phyloP scores from a whole-genome alignment of 2,329 filamentous ascomycete genomes.

The Elsinoe perseae region DNA sequence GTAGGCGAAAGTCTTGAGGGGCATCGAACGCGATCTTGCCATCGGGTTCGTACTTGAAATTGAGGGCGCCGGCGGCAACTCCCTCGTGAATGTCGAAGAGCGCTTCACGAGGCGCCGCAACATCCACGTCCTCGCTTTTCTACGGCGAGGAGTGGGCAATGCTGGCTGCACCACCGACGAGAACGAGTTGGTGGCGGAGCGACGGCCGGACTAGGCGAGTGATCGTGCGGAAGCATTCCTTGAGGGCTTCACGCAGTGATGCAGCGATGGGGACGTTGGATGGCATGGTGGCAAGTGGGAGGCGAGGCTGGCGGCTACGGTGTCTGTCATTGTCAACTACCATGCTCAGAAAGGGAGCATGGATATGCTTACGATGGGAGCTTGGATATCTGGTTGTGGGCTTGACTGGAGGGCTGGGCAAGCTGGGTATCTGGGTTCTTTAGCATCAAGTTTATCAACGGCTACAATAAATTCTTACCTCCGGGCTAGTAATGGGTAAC shows the following conservation, averaged over 20 bases:
- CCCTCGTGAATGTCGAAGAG: slow-evolving; percentile 8
- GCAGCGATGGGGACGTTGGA: slow-evolving; percentile 14
- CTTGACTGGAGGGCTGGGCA: background rate
- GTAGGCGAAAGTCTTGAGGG: slow-evolving; percentile 20
- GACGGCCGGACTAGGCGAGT: slow-evolving; percentile 17
- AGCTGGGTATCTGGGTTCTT: background rate
- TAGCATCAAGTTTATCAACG: too few species aligned
- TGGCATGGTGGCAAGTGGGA: slow-evolving; percentile 13
- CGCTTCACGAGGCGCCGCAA: slow-evolving; percentile 15
- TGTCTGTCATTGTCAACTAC: background rate
- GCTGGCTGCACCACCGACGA: slow-evolving; percentile 20
- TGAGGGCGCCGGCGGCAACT: slow-evolving; percentile 14
- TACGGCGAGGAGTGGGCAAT: slow-evolving; percentile 19
- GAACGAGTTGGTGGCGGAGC: slow-evolving; percentile 17
- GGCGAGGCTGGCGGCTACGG: background rate
- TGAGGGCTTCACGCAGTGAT: slow-evolving; percentile 14
- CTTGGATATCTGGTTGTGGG: background rate
- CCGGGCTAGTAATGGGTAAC: background rate
- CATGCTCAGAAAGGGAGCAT: too few species aligned
- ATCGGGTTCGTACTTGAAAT: slow-evolving; percentile 16
- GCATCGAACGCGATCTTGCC: slow-evolving; percentile 22
- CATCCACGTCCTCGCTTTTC: slow-evolving; percentile 18
- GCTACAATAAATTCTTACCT: too few species aligned
- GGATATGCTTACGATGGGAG: background rate
- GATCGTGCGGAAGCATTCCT: slow-evolving; percentile 16